A percentile compares a stretch with the other conserved stretches of the same genome.
Conservation (phyloP, 2,329 filamentous ascomycete genomes). For the Diaporthe vexans region DNA sequence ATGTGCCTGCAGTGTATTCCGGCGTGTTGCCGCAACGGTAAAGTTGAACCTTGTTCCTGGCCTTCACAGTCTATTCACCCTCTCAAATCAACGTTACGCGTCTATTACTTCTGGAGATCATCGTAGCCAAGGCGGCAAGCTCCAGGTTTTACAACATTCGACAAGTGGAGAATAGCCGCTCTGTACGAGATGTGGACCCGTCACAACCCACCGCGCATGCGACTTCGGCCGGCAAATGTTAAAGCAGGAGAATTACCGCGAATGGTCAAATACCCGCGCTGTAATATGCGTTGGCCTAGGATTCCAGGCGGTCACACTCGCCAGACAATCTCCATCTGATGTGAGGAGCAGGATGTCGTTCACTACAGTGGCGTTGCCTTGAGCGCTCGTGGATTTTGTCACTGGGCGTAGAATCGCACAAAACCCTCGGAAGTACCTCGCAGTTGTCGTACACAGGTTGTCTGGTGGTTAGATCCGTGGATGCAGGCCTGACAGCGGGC, state of each 20-base stretch:
- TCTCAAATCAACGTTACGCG: slow-evolving; percentile 28
- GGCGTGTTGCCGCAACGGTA: slow-evolving; percentile 9
- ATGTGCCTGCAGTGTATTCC: slow-evolving; percentile 28
- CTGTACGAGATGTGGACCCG: slow-evolving; percentile 34
- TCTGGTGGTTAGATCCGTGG: slow-evolving; percentile 37
- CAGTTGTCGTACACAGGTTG: slow-evolving; percentile 8
- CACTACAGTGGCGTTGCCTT: neutral
- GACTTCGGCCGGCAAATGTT: slow-evolving; percentile 37
- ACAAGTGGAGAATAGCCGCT: slow-evolving; percentile 39
- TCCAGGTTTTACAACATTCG: slow-evolving; percentile 37
- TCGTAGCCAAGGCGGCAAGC: slow-evolving; percentile 33
- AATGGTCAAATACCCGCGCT: slow-evolving; percentile 39
- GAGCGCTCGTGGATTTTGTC: neutral
- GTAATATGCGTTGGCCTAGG: slow-evolving; percentile 13
- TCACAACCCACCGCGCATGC: slow-evolving; percentile 35
- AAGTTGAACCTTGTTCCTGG: slow-evolving; percentile 3
- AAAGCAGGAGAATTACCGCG: slow-evolving; percentile 37
- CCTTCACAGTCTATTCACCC: slow-evolving; percentile 4
- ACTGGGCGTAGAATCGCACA: neutral
- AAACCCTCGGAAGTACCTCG: neutral
- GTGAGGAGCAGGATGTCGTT: slow-evolving; percentile 8
- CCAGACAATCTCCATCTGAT: slow-evolving; percentile 1
- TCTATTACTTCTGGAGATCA: slow-evolving; percentile 24
- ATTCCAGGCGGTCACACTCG: slow-evolving; percentile 15
- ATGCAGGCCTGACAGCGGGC: slow-evolving; percentile 38